Conservation (phyloP, 805 yeast genomes). For the Suhomyces xylopsoci region DNA sequence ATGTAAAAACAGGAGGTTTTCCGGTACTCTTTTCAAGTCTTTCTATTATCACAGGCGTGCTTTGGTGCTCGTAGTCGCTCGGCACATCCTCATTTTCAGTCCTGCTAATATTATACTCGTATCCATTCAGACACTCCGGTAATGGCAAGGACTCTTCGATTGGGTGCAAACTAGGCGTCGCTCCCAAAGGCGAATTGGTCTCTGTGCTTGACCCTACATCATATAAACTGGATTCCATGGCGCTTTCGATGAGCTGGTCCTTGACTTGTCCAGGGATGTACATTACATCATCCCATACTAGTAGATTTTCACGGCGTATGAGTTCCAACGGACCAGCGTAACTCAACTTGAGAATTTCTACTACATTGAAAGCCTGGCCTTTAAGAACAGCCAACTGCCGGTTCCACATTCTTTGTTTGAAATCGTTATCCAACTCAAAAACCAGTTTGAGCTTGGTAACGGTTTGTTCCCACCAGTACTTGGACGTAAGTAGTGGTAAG, state of each 20-base stretch:
- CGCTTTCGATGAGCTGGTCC: constrained; percentile 34
- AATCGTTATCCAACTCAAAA: constrained; percentile 57
- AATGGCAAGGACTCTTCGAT: background rate
- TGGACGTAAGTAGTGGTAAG: constrained; percentile 56
- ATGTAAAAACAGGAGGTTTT: constrained; percentile 64
- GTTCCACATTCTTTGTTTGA: constrained; percentile 62
- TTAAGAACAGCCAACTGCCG: constrained; percentile 68
- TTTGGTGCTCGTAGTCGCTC: background rate
- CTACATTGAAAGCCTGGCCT: constrained; percentile 76
- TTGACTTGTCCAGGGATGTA: constrained; percentile 44
- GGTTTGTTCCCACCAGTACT: constrained; percentile 69
- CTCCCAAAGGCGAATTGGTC: background rate
- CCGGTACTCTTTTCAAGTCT: constrained; percentile 52
- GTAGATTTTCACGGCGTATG: constrained; percentile 53
- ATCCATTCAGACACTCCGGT: constrained; percentile 7
- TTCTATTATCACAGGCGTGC: constrained; percentile 54
- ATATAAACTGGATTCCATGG: constrained; percentile 34
- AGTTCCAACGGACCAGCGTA: constrained; percentile 68
- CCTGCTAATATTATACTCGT: constrained; percentile 7
- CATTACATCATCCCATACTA: constrained; percentile 61
- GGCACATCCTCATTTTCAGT: background rate
- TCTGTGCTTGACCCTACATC: constrained; percentile 8
- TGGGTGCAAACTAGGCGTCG: background rate
- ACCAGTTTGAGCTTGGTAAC: constrained; percentile 44
- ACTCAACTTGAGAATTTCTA: constrained; percentile 55